Base-by-base conservation (phyloP, 805 yeast genomes). In the Kodamaea laetipori region DNA sequence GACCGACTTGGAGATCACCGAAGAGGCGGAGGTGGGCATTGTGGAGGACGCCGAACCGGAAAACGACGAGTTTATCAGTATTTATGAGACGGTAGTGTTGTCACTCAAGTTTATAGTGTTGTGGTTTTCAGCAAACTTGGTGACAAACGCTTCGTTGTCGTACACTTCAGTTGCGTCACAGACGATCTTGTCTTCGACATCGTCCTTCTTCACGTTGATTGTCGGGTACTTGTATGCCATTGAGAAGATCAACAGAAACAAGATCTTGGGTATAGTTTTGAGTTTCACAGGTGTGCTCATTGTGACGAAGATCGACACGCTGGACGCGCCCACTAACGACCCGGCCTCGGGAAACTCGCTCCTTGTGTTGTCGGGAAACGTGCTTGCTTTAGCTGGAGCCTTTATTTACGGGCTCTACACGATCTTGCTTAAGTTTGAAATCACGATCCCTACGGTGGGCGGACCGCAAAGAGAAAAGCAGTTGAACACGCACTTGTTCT, bases 91-190 rank as follows among this genome's bases (percentile, higher is more conserved):
- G 0, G 75, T 88, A 9, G 67, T 67, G 44, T 64, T 94, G 34
- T 82, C 96, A 48, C 74, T 84, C 10, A 87, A 89, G 66, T 94
- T 94, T 61, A 84, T 95, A 50, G 65, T 86, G 3, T 69, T 94
- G 33, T 94, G 99, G 99, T 94, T 88, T 59, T 48, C 82, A 12
- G 95, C 98, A 2, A 94, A 94, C 62, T 73, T 90, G 50, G 84
- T 87, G 44, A 89, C 94, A 24, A 94, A 94, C 64, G 88, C 96
- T 0, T 82, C 95, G 15, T 71, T 94, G 41, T 77, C 85, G 17
- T 94, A 84, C 63, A 94, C 99, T 0, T 82, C 90, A 9, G 99
- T 94, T 15, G 95, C 96, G 2, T 84, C 94, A 10, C 97, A 95
- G 56, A 94, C 98, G 2, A 92, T 94, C 17, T 66, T 94, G 30